Percentiles rank a stretch among this genome's conserved stretches.
Evolutionary conservation across 2,329 filamentous ascomycete genomes (phyloP).

Genomic region (Metarhizium robertsii): DNA sequence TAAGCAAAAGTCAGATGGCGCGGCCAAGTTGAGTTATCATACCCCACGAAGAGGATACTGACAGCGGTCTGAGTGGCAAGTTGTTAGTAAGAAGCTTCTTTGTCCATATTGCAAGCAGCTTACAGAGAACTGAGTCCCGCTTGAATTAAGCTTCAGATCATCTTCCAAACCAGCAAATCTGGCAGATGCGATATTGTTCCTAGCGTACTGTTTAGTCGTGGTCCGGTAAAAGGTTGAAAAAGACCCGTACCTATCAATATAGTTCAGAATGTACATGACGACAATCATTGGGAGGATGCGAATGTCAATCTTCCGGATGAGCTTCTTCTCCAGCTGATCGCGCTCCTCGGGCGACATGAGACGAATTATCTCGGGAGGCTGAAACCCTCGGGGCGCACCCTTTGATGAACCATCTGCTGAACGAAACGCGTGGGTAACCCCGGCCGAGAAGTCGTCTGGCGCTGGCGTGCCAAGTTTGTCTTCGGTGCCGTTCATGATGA

Average conservation of each 20-base stretch:
- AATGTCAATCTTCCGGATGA: constrained; percentile 19
- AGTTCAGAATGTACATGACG: constrained; percentile 28
- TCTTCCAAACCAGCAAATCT: constrained; percentile 25
- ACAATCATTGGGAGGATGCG: constrained; percentile 19
- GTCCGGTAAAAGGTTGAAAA: fast-evolving
- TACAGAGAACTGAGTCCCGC: constrained; percentile 12
- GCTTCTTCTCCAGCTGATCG: constrained; percentile 7
- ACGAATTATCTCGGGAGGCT: constrained; percentile 1
- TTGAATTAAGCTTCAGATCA: constrained; percentile 40
- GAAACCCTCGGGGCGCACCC: not conserved
- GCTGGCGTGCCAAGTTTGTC: not conserved
- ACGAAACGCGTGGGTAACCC: not conserved
- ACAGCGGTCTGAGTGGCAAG: constrained; percentile 28
- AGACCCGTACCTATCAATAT: constrained; percentile 28
- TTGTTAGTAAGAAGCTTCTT: constrained; percentile 4
- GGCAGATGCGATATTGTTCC: constrained; percentile 25
- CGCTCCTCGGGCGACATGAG: constrained; percentile 1
- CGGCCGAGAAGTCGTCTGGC: not conserved
- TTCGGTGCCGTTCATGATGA: not conserved
- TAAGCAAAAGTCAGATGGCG: not conserved
- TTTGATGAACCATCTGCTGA: not conserved
- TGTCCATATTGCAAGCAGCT: not conserved
- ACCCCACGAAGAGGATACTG: constrained; percentile 41
- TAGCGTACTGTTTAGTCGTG: constrained; percentile 10
- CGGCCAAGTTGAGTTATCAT: not conserved